Evolutionary conservation across 805 yeast species (phyloP).

Genomic region (Candida stauntonica): DNA sequence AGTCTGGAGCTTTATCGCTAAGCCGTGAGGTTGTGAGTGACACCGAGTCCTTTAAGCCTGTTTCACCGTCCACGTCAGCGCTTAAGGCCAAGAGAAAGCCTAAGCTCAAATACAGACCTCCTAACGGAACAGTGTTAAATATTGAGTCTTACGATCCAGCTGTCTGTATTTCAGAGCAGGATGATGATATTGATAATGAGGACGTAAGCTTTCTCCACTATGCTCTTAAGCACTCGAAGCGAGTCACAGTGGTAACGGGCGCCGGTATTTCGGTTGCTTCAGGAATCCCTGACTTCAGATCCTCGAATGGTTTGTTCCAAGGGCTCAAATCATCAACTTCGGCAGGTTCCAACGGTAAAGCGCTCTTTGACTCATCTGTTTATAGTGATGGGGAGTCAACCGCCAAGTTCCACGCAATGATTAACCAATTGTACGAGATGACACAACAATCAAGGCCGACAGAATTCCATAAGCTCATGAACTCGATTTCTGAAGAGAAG

Average conservation of each 20-base stretch:
- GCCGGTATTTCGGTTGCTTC: slow-evolving; percentile 91
- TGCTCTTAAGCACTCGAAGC: slow-evolving; percentile 50
- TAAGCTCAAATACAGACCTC: slow-evolving; percentile 42
- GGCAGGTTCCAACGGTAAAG: slow-evolving; percentile 48
- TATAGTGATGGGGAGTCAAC: slow-evolving; percentile 62
- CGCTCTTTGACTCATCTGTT: slow-evolving; percentile 74
- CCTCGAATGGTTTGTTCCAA: slow-evolving; percentile 71
- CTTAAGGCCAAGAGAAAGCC: slow-evolving; percentile 36
- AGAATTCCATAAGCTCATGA: slow-evolving; percentile 63
- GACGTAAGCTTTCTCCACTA: slow-evolving; percentile 48
- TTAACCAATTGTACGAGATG: slow-evolving; percentile 54
- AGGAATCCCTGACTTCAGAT: slow-evolving; percentile 86
- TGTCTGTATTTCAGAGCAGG: slow-evolving; percentile 30
- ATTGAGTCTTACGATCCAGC: slow-evolving; percentile 26
- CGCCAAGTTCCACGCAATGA: slow-evolving; percentile 67
- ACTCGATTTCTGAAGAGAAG: slow-evolving; percentile 54
- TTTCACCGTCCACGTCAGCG: background rate
- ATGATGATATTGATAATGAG: slow-evolving; percentile 30
- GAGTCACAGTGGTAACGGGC: slow-evolving; percentile 68
- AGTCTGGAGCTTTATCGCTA: background rate
- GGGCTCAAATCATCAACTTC: slow-evolving; percentile 40
- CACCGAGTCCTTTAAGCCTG: background rate
- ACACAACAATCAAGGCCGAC: slow-evolving; percentile 62
- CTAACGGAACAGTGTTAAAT: slow-evolving; percentile 40
- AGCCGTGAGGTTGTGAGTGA: slow-evolving; percentile 1